Evolutionary conservation across 768 basidiomycete species (phyloP).

Genomic region (Lentinula lateritia): DNA sequence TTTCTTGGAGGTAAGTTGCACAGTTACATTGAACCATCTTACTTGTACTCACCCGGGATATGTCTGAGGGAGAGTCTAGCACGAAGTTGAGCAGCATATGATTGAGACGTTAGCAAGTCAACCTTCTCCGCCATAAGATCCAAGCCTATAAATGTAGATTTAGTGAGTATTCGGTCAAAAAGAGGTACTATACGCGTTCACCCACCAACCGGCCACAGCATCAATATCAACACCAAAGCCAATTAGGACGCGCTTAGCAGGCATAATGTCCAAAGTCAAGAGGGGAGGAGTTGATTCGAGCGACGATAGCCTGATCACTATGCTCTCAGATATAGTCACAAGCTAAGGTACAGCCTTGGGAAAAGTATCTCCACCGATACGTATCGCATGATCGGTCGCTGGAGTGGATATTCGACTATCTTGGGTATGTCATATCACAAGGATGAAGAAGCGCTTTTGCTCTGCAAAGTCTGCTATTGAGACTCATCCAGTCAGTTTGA

Average conservation of each 20-base stretch:
- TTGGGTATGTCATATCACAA: no score
- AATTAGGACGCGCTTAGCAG: slow-evolving; percentile 41
- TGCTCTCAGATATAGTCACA: neutral
- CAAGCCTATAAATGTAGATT: slow-evolving; percentile 40
- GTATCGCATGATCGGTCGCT: no score
- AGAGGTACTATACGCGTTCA: neutral
- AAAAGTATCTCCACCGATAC: no score
- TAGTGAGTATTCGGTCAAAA: neutral
- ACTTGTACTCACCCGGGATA: slow-evolving; percentile 43
- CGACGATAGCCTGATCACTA: neutral
- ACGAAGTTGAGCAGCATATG: neutral
- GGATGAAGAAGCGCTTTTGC: no score
- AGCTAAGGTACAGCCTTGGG: no score
- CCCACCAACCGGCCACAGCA: slow-evolving; percentile 61
- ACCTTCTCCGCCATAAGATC: slow-evolving; percentile 66
- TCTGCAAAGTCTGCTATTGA: no score
- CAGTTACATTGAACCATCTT: slow-evolving; percentile 7
- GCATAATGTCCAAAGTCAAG: neutral
- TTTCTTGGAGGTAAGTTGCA: neutral
- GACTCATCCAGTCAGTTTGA: no score
- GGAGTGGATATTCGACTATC: no score
- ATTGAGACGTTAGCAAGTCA: neutral
- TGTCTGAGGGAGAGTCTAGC: slow-evolving; percentile 58
- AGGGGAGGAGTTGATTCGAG: no score
- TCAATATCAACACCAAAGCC: slow-evolving; percentile 73